Conservation (phyloP, 208 protist genomes). For the Jaenimonas drosophilae region DNA sequence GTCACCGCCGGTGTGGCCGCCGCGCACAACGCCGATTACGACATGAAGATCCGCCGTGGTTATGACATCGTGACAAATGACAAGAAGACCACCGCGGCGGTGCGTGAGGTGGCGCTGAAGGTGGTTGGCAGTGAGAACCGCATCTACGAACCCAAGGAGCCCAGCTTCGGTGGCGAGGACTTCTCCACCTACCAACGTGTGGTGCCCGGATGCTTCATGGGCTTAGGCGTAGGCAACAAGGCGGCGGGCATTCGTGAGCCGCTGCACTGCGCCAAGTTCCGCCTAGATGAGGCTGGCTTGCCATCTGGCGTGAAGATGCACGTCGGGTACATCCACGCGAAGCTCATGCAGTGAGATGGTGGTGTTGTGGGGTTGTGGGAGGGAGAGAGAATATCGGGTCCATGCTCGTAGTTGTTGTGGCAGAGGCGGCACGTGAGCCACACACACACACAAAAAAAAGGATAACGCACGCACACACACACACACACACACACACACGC, state of each 20-base stretch:
- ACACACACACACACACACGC: too few species aligned
- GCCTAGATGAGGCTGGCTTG: constrained; percentile 32
- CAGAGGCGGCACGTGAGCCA: too few species aligned
- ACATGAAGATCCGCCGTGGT: constrained; percentile 18
- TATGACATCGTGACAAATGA: constrained; percentile 66
- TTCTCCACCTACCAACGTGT: constrained; percentile 31
- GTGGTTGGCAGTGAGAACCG: constrained; percentile 16
- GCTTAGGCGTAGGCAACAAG: constrained; percentile 27
- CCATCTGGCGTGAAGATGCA: constrained; percentile 25
- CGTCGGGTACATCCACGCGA: constrained; percentile 34
- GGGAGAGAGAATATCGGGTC: too few species aligned
- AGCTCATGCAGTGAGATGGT: constrained; percentile 22
- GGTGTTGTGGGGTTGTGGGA: too few species aligned
- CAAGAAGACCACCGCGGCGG: constrained; percentile 19
- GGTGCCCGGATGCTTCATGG: constrained; percentile 28
- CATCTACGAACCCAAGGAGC: constrained; percentile 11
- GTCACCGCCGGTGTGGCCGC: constrained; percentile 27
- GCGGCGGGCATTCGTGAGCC: constrained; percentile 11
- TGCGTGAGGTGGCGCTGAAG: constrained; percentile 17
- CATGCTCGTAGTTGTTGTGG: too few species aligned
- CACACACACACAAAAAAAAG: too few species aligned
- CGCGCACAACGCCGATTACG: constrained; percentile 27
- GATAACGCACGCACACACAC: too few species aligned
- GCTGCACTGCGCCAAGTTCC: constrained; percentile 36
- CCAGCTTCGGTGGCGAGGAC: constrained; percentile 33